Evolutionary conservation across 495 filamentous ascomycete genomes (phyloP).

Genomic region (Penicillium atrosanguineum): DNA sequence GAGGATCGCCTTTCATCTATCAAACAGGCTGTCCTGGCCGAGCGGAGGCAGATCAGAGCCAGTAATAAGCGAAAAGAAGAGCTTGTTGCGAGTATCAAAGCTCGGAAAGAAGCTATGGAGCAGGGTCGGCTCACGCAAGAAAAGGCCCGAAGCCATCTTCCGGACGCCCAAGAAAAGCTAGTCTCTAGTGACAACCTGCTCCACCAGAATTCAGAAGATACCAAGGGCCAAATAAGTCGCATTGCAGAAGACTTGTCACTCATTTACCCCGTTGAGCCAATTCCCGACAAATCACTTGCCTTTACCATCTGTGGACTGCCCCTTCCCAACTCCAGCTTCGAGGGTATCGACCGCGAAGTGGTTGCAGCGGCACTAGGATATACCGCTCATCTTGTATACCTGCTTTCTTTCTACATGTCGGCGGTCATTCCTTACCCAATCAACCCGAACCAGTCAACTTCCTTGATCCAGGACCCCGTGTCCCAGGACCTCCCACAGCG

Average conservation of each 20-base stretch:
- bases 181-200: slow-evolving; percentile 51
- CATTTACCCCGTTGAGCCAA: slow-evolving; percentile 77
- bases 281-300: slow-evolving; percentile 57
- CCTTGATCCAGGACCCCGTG: slow-evolving; percentile 78
- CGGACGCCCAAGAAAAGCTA: slow-evolving; percentile 60
- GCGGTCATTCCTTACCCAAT: slow-evolving; percentile 81
- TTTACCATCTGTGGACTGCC: slow-evolving; percentile 74
- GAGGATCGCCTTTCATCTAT: slow-evolving; percentile 61
- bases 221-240: slow-evolving; percentile 77
- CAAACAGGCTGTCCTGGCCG: slow-evolving; percentile 56
- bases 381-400: slow-evolving; percentile 71
- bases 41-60: slow-evolving; percentile 62
- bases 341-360: slow-evolving; percentile 59
- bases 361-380: slow-evolving; percentile 82
- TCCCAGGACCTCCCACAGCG: slow-evolving; percentile 62
- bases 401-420: slow-evolving; percentile 79
- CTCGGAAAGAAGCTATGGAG: slow-evolving; percentile 64
- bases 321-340: slow-evolving; percentile 76
- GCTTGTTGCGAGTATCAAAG: slow-evolving; percentile 61
- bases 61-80: slow-evolving; percentile 59
- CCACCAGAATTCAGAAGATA: slow-evolving; percentile 55
- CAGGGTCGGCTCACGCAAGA: slow-evolving; percentile 58
- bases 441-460: slow-evolving; percentile 65
- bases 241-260: slow-evolving; percentile 76
- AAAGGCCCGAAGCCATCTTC: slow-evolving; percentile 43